Evolutionary conservation across 1,284 basidiomycete species (phyloP), one percentile per base, ranked within the genome.

Genomic region (Ceratobasidium sp.): DNA sequence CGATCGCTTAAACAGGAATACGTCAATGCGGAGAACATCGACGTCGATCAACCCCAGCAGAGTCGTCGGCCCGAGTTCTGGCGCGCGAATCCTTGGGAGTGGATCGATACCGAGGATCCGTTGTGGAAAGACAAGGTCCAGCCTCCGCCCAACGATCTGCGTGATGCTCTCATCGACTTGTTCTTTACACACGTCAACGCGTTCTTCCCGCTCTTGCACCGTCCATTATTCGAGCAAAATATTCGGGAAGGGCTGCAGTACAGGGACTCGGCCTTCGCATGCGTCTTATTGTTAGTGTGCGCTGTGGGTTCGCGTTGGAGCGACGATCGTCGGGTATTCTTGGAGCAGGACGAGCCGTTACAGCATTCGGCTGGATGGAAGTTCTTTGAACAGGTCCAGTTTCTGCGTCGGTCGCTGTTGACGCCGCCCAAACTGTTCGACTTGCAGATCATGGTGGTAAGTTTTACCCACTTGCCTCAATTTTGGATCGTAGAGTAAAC

Each of bases 131-230:
- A 82, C 44, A 83, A 83, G 57, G 82, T 90, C 77, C 80, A 81
- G 23, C 94, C 91, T 80, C 93, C 93, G 0, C 88, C 89, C 0
- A 82, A 86, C 0, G 93, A 94, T 78, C 86, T 97, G 9, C 87
- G 92, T 15, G 80, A 82, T 1, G 81, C 81, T 0, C 89, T 97
- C 40, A 86, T 96, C 80, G 89, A 92, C 33, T 85, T 90, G 9
- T 96, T 92, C 83, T 97, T 96, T 82, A 80, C 81, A 0, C 82
- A 90, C 65, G 83, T 90, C 80, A 94, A 96, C 82, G 81, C 84
- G 2, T 88, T 90, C 80, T 84, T 90, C 42, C 94, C 94, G 3
- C 85, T 96, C n/a, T 85, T 97, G 2, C 95, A 97, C 82, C 90
- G 91, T 0, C 90, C 91, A 1, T 91, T 90, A 33, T 96, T 97